Evolutionary conservation across 371 early-diverging fungal species (phyloP).

Genomic region (Apophysomyces trapeziformis): DNA sequence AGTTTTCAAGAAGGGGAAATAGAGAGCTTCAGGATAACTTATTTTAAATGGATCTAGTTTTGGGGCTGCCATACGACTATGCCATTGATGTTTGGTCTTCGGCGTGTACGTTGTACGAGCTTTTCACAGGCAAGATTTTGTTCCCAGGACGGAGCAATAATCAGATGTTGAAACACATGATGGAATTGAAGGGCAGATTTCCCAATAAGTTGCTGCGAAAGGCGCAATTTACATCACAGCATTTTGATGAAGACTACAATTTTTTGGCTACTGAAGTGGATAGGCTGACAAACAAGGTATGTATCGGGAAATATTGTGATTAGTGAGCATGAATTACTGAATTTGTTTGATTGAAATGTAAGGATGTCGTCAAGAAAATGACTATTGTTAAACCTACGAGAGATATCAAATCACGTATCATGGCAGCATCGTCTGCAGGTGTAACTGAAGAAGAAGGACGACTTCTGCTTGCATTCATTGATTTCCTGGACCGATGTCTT

Average conservation of each 20-base stretch:
- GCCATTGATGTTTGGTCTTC: constrained; percentile 98
- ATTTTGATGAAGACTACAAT: constrained; percentile 84
- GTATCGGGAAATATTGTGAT: neutral
- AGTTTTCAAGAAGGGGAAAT: constrained; percentile 24
- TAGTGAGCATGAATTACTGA: constrained; percentile 7
- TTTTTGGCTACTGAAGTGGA: constrained; percentile 72
- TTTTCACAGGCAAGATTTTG: constrained; percentile 93
- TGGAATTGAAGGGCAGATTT: constrained; percentile 92
- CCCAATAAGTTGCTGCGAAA: constrained; percentile 81
- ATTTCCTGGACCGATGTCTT: constrained; percentile 87
- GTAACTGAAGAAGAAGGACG: constrained; percentile 62
- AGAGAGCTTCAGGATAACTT: neutral
- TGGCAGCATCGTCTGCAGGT: constrained; percentile 48
- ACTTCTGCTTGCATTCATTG: constrained; percentile 63
- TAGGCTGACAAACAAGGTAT: constrained; percentile 69
- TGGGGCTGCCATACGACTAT: constrained; percentile 88
- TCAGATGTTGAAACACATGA: constrained; percentile 94
- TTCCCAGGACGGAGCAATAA: constrained; percentile 95
- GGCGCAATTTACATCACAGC: constrained; percentile 79
- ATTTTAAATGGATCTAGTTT: constrained; percentile 48
- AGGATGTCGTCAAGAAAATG: constrained; percentile 71
- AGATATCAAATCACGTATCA: constrained; percentile 73
- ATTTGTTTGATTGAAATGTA: neutral
- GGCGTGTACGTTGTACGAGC: constrained; percentile 98
- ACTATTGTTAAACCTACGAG: constrained; percentile 67